phyloP scores from a whole-genome alignment of 2,329 filamentous ascomycete genomes.

The Basipetospora chlamydospora region DNA sequence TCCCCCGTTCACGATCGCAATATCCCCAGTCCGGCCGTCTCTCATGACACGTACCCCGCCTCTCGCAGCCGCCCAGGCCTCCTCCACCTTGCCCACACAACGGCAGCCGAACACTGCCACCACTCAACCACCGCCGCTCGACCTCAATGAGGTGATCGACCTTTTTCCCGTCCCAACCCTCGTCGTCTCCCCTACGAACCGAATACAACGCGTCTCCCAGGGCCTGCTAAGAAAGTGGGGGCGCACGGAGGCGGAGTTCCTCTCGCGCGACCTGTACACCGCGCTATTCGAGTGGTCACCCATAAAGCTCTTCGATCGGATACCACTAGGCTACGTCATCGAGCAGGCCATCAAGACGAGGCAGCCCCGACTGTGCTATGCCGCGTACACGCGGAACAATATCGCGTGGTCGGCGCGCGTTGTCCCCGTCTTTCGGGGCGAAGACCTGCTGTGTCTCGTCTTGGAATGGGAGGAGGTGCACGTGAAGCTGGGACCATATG shows the following conservation, averaged over 20 bases:
- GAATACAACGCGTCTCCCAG: constrained; percentile 16
- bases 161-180: constrained; percentile 17
- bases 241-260: constrained; percentile 12
- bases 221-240: constrained; percentile 16
- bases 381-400: constrained; percentile 7
- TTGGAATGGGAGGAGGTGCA: constrained; percentile 17
- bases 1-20: too few species aligned
- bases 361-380: constrained; percentile 12
- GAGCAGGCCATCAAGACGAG: constrained; percentile 15
- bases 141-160: constrained; percentile 14
- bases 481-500: constrained; percentile 1
- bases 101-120: too few species aligned
- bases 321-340: constrained; percentile 14
- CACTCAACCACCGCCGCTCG: too few species aligned
- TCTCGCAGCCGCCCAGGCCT: too few species aligned
- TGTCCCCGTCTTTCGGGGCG: constrained; percentile 16
- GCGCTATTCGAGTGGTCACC: constrained; percentile 15
- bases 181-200: constrained; percentile 16
- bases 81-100: too few species aligned
- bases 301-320: constrained; percentile 13
- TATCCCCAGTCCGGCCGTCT: too few species aligned
- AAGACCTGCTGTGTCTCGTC: constrained; percentile 16
- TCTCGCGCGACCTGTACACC: constrained; percentile 15
- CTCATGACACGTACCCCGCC: too few species aligned
- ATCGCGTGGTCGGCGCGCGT: constrained; percentile 17